Evolutionary conservation across 176 grass and related monocot genomes (phyloP), one percentile per base, ranked within the genome.

Genomic region (Carex parvula): DNA sequence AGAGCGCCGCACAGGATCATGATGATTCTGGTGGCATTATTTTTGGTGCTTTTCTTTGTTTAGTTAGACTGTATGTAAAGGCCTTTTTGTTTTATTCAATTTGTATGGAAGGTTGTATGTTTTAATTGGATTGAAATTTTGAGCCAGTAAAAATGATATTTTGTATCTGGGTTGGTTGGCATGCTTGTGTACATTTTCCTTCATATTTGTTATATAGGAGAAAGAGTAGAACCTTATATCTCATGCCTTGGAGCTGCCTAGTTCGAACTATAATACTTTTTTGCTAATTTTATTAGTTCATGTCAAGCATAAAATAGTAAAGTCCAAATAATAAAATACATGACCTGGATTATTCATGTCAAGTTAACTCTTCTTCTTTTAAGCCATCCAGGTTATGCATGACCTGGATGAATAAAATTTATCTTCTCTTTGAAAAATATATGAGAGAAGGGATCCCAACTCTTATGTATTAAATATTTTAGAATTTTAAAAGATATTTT

Each of bases 21-120:
- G 17, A 29, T 68, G 80, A 77, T 77, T 55, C 72, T 77, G 21
- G 72, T 22, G 6, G 20, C 50, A 29, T 77, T 77, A 55, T 55
- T 77, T 56, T 77, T 77, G 50, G 50, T 77, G 50, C 6, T 56
- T 55, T 77, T 50, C 8, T 56, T 69, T 16, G 50, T 55, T 77
- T 77, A 77, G 72, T 77, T 77, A 77, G 44, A 56, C n/a, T 77
- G 72, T 54, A 55, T 24, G 50, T 77, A 77, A 55, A 55, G 72
- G 15, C 44, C 72, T 29, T 77, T 77, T 77, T 76, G 48, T 77
- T 54, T 77, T 77, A 77, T 77, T 77, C 46, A 56, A 77, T 77
- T 56, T 74, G 70, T 74, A 52, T 29, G 42, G 21, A 21, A 53
- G 44, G 46, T 24, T 32, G n/a, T 50, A 55, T 54, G 13, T 77